Evolutionary conservation across 768 basidiomycete genomes (phyloP), one percentile per base, ranked within the genome.

Genomic region (Russula compacta): DNA sequence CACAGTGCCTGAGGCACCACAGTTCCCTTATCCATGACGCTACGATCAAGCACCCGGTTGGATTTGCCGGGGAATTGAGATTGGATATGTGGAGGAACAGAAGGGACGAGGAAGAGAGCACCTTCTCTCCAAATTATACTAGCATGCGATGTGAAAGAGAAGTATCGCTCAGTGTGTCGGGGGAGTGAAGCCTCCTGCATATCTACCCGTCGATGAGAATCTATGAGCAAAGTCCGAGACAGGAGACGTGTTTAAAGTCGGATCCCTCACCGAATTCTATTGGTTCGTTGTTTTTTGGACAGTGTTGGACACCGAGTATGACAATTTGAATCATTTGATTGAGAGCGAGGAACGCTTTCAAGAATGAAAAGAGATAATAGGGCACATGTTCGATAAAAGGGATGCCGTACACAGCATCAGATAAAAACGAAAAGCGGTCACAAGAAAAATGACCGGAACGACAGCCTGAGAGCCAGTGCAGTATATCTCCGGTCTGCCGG

Each of bases 1-100:
- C 57, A 59, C 33, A 63, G 21, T 6, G 11, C 49, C 38, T 63
- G 61, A 19, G 61, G 61, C 6, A 63, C 58, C 38, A 63, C 52
- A 4, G 58, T 61, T 36, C 60, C 60, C 8, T 6, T 11, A 11
- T 3, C 1, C 29, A 57, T n/a, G 29, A 52, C 17, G n/a, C 11
- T 4, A 7, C 60, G 55, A 19, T 61, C 60, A 7, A 61, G 40
- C 1, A 35, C 15, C 24, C 54, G 51, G 32, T 4, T 2, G 9
- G 4, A 6, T 9, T 17, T 5, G 24, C 4, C 29, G 43, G 40
- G 36, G 33, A 32, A 19, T 17, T 43, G 53, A 5, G 0, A 4
- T 15, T 15, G 40, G 48, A 50, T 29, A 24, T 60, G 40, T 32
- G 6, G 38, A 49, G 48, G 40, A 21, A 24, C 35, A 1, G 24